Evolutionary conservation across 2,329 filamentous ascomycete species (phyloP).

Genomic region (Emydomyces testavorans): DNA sequence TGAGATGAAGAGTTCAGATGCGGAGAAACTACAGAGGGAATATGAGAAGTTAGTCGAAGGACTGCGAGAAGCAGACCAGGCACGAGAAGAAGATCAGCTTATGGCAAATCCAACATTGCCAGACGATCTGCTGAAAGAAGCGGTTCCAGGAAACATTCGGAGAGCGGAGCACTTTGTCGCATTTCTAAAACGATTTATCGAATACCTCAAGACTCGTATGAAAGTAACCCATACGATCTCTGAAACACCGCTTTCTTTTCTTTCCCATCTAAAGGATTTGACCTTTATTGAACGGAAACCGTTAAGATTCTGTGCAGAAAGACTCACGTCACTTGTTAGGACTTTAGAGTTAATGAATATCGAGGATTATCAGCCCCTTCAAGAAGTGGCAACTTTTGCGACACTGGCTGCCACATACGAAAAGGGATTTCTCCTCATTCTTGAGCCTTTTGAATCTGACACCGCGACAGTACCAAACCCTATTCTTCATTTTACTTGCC

Average conservation of each 20-base stretch:
- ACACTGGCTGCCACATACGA: constrained; percentile 95
- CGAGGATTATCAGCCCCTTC: constrained; percentile 90
- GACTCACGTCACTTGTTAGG: constrained; percentile 83
- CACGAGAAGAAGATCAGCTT: constrained; percentile 84
- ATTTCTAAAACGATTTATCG: constrained; percentile 91
- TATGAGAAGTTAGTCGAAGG: constrained; percentile 94
- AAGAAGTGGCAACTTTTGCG: constrained; percentile 95
- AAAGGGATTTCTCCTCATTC: constrained; percentile 84
- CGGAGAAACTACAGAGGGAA: constrained; percentile 85
- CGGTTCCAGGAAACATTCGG: constrained; percentile 90
- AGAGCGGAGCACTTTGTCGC: constrained; percentile 91
- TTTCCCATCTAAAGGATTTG: constrained; percentile 83
- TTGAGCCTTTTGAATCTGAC: constrained; percentile 96
- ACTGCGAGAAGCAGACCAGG: constrained; percentile 74
- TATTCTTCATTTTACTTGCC: constrained; percentile 89
- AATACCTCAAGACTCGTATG: constrained; percentile 96
- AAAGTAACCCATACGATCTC: constrained; percentile 96
- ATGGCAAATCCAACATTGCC: constrained; percentile 93
- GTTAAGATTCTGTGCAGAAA: constrained; percentile 81
- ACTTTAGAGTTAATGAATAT: constrained; percentile 95
- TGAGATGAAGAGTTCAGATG: constrained; percentile 92
- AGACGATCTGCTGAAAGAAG: constrained; percentile 87
- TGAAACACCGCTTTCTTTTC: constrained; percentile 87
- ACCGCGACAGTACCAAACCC: constrained; percentile 92
- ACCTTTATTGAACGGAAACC: constrained; percentile 98